Percentiles rank a stretch among this genome's conserved stretches.
Conservation (phyloP, 2,329 filamentous ascomycete species). For the Blumeriella jaapii region DNA sequence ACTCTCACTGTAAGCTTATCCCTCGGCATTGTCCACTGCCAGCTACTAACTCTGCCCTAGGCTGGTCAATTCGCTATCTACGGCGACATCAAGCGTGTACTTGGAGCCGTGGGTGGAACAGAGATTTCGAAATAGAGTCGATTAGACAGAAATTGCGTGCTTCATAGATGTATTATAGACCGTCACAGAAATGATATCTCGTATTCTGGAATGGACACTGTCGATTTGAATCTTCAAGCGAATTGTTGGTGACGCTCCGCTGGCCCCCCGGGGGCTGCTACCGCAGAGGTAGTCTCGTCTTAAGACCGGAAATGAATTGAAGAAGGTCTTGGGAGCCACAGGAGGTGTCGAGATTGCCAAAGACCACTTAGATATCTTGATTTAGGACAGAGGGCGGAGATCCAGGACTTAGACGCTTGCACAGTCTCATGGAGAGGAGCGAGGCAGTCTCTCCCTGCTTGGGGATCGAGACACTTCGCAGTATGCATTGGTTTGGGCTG, state of each 20-base stretch:
- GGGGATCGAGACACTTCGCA: conserved; percentile 4
- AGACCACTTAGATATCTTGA: conserved; percentile 12
- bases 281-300: too few species aligned
- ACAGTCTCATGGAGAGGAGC: conserved; percentile 5
- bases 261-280: too few species aligned
- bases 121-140: conserved; percentile 56
- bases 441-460: conserved; percentile 7
- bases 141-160: too few species aligned
- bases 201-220: too few species aligned
- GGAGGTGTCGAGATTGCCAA: conserved; percentile 64
- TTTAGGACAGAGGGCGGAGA: conserved; percentile 9
- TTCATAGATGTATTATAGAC: too few species aligned
- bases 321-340: conserved; percentile 57
- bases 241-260: too few species aligned
- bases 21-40: conserved; percentile 3
- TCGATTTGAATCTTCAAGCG: too few species aligned
- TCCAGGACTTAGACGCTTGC: conserved; percentile 3
- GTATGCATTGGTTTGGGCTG: conserved; percentile 20
- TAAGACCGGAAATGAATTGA: too few species aligned
- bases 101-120: conserved; percentile 65
- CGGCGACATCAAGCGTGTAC: conserved; percentile 57
- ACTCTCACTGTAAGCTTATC: conserved; percentile 17
- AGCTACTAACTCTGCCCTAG: conserved; percentile 37
- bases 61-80: conserved; percentile 86
- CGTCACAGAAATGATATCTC: too few species aligned